Percentiles rank a stretch among this genome's conserved stretches.
Conservation (phyloP, 352 stramenopile genomes). For the Phytophthora uliginosa region DNA sequence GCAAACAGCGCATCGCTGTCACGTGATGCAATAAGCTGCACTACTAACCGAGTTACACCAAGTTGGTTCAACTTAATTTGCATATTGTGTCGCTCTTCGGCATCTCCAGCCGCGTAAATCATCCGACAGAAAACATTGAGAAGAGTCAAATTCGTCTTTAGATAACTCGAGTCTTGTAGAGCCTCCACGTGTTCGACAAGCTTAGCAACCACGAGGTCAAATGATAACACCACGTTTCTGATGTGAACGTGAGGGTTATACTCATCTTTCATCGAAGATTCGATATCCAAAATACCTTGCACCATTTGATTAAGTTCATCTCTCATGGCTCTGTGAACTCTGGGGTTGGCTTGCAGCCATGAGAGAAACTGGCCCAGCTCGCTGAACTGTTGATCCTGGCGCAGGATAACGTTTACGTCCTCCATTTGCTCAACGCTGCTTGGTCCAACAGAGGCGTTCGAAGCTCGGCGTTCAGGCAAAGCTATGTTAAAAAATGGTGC, state of each 20-base stretch:
- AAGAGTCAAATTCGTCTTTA: slow-evolving; percentile 78
- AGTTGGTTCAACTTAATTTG: slow-evolving; percentile 76
- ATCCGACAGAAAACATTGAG: slow-evolving; percentile 81
- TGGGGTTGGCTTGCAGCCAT: slow-evolving; percentile 49
- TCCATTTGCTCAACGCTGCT: slow-evolving; percentile 13
- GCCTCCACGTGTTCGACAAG: slow-evolving; percentile 69
- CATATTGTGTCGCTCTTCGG: slow-evolving; percentile 63
- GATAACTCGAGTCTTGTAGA: slow-evolving; percentile 62
- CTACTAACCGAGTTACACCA: slow-evolving; percentile 70
- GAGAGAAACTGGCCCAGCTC: slow-evolving; percentile 62
- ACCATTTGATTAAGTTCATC: slow-evolving; percentile 85
- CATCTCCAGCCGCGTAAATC: slow-evolving; percentile 73
- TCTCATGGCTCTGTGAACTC: slow-evolving; percentile 58
- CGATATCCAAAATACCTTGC: slow-evolving; percentile 65
- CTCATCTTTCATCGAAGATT: slow-evolving; percentile 57
- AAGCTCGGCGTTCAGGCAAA: slow-evolving; percentile 26
- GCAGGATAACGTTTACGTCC: slow-evolving; percentile 8
- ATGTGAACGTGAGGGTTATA: slow-evolving; percentile 51
- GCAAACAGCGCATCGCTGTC: slow-evolving; percentile 70
- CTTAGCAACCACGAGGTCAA: slow-evolving; percentile 73
- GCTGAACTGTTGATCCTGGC: slow-evolving; percentile 46
- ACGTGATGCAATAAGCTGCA: slow-evolving; percentile 63
- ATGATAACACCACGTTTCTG: slow-evolving; percentile 59
- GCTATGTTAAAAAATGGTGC: slow-evolving; percentile 16
- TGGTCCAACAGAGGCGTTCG: not conserved